Evolutionary conservation across 108 stramenopile species (phyloP).

Genomic region (Conticribra weissflogii): DNA sequence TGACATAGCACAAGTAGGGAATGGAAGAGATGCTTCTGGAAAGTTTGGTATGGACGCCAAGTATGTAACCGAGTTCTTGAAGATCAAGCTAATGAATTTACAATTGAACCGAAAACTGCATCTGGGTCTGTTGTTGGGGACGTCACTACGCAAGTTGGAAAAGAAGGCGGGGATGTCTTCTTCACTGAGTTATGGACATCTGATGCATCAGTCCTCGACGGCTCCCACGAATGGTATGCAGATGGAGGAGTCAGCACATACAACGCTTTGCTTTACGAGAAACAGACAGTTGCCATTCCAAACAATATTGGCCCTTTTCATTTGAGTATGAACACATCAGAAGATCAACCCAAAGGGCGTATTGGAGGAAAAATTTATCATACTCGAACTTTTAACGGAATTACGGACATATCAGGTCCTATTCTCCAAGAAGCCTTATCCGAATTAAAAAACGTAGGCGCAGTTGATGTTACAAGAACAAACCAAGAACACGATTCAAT

Average conservation of each 20-base stretch:
- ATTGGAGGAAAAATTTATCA: slow-evolving; percentile 27
- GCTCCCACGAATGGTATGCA: slow-evolving; percentile 49
- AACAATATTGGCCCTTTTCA: slow-evolving; percentile 25
- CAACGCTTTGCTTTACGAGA: slow-evolving; percentile 63
- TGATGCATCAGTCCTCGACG: slow-evolving; percentile 44
- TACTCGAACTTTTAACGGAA: slow-evolving; percentile 17
- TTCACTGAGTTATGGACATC: slow-evolving; percentile 78
- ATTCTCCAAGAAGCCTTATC: slow-evolving; percentile 60
- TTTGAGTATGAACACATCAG: slow-evolving; percentile 44
- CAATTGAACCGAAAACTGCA: slow-evolving; percentile 80
- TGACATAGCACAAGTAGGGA: slow-evolving; percentile 39
- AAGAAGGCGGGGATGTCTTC: slow-evolving; percentile 74
- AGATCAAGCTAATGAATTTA: slow-evolving; percentile 81
- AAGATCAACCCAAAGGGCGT: slow-evolving; percentile 14
- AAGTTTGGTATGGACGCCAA: slow-evolving; percentile 14
- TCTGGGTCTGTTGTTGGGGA: slow-evolving; percentile 70
- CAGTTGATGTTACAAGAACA: slow-evolving; percentile 56
- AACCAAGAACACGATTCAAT: slow-evolving; percentile 22
- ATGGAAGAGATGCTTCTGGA: slow-evolving; percentile 48
- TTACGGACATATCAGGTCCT: slow-evolving; percentile 25
- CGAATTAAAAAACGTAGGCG: slow-evolving; percentile 51
- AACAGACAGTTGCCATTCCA: slow-evolving; percentile 51
- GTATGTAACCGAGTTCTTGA: slow-evolving; percentile 59
- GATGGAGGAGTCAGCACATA: slow-evolving; percentile 64
- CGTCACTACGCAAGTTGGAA: slow-evolving; percentile 58